Evolutionary conservation across 2,329 filamentous ascomycete species (phyloP).

Genomic region (Hansfordia pulvinata): DNA sequence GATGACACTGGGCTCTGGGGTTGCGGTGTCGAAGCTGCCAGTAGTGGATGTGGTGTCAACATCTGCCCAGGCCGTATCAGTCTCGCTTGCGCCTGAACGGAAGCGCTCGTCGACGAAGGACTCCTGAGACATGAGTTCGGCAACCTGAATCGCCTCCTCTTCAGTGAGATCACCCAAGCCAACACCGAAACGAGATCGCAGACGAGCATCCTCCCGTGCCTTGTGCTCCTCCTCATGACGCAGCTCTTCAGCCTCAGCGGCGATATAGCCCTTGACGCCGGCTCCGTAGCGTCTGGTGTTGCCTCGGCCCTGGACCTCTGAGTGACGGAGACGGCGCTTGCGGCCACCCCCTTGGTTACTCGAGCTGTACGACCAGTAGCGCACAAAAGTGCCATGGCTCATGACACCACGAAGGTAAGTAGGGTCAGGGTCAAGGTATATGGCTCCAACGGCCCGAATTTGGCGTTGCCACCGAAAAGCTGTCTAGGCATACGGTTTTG

Average conservation of each 20-base stretch:
- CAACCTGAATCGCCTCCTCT: constrained; percentile 51
- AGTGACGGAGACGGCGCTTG: constrained; percentile 66
- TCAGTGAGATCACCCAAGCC: constrained; percentile 56
- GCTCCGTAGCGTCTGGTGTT: constrained; percentile 44
- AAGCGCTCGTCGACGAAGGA: constrained; percentile 43
- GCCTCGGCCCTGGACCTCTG: constrained; percentile 39
- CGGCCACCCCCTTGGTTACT: constrained; percentile 61
- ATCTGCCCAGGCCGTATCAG: constrained; percentile 35
- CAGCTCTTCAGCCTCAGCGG: constrained; percentile 71
- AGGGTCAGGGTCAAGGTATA: constrained; percentile 77
- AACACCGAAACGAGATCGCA: constrained; percentile 73
- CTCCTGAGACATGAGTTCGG: constrained; percentile 53
- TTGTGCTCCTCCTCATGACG: constrained; percentile 56
- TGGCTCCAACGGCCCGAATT: constrained; percentile 61
- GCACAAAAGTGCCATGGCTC: constrained; percentile 72
- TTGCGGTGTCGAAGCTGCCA: constrained; percentile 30
- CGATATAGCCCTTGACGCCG: constrained; percentile 69
- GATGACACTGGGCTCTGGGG: constrained; percentile 40
- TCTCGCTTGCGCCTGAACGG: constrained; percentile 34
- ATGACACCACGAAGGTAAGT: constrained; percentile 76
- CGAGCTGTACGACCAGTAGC: constrained; percentile 90
- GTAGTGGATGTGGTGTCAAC: constrained; percentile 21
- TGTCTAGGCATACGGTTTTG: constrained; percentile 72
- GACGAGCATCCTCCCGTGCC: constrained; percentile 51
- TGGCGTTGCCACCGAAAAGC: constrained; percentile 35